Percentiles rank a stretch among this genome's conserved stretches.
Conservation (phyloP, 2,329 filamentous ascomycete genomes). For the Ampelomyces quisqualis region DNA sequence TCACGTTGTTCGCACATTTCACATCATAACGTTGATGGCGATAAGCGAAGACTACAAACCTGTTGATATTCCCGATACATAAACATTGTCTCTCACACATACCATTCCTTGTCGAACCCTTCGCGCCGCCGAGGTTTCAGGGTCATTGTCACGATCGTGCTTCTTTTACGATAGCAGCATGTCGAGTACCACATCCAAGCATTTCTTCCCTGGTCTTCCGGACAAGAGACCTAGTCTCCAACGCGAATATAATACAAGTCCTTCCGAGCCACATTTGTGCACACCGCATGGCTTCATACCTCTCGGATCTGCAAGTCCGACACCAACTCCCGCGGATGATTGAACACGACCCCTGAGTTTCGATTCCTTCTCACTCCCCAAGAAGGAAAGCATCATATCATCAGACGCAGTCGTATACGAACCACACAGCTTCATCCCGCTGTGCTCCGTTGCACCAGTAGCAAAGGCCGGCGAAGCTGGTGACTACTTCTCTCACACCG, state of each 20-base stretch:
- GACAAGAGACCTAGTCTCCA: background rate
- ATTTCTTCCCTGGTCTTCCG: background rate
- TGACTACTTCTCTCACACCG: background rate
- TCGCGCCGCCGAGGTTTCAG: too few relatives aligned
- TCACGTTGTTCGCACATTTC: background rate
- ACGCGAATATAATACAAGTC: background rate
- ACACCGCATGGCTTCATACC: slow-evolving; percentile 2
- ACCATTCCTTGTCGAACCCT: background rate
- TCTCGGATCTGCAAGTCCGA: background rate
- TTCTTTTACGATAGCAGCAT: too few relatives aligned
- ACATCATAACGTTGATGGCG: background rate
- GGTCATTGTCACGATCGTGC: too few relatives aligned
- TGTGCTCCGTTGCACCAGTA: background rate
- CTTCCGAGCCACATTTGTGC: background rate
- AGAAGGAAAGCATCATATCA: background rate
- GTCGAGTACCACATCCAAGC: background rate
- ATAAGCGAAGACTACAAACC: background rate
- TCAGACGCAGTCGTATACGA: background rate
- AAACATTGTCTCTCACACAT: background rate
- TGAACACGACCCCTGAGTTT: background rate
- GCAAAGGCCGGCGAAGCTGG: background rate
- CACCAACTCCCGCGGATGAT: background rate
- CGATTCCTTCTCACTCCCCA: slow-evolving; percentile 1
- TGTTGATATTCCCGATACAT: background rate
- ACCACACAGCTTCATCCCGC: background rate